These are phyloP conservation scores for Colletotrichum tropicicola DNA, from an alignment of 2,329 filamentous ascomycete genomes.

Conservation along the genomic window DNA sequence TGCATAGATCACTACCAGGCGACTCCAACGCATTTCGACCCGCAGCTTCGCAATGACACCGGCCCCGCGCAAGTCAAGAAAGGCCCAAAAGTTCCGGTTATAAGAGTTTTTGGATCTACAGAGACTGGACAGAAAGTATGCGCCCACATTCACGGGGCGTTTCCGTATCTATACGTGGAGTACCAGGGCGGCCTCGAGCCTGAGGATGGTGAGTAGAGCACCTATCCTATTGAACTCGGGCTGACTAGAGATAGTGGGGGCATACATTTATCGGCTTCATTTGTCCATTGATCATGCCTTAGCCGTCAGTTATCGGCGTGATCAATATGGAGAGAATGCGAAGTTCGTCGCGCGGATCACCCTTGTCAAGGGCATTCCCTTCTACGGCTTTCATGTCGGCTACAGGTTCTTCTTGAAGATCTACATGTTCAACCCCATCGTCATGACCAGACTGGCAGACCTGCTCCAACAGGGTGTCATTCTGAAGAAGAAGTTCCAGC, in stretches of 20 bases:
- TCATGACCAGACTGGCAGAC: constrained; percentile 89
- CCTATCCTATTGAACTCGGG: neutral
- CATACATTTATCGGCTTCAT: constrained; percentile 81
- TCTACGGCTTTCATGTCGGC: constrained; percentile 95
- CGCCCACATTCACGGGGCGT: constrained; percentile 93
- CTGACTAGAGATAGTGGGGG: constrained; percentile 62
- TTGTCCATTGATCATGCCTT: constrained; percentile 91
- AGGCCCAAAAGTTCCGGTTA: constrained; percentile 81
- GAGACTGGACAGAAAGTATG: constrained; percentile 97
- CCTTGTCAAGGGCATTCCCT: constrained; percentile 90
- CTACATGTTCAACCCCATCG: constrained; percentile 87
- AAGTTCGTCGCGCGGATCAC: constrained; percentile 90
- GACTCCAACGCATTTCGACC: constrained; percentile 81
- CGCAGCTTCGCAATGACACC: constrained; percentile 74
- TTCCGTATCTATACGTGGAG: constrained; percentile 94
- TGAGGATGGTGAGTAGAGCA: constrained; percentile 67
- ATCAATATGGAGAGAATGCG: constrained; percentile 72
- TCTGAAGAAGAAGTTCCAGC: constrained; percentile 84
- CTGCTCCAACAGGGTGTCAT: constrained; percentile 88
- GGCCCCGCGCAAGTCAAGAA: constrained; percentile 66
- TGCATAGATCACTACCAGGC: constrained; percentile 96
- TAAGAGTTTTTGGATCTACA: constrained; percentile 91
- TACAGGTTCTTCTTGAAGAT: constrained; percentile 93
- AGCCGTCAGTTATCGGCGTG: constrained; percentile 83
- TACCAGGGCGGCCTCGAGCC: constrained; percentile 76